Evolutionary conservation across 1,139 yeast species (phyloP), one percentile per base, ranked within the genome.

Genomic region (Geotrichum histeridarum): DNA sequence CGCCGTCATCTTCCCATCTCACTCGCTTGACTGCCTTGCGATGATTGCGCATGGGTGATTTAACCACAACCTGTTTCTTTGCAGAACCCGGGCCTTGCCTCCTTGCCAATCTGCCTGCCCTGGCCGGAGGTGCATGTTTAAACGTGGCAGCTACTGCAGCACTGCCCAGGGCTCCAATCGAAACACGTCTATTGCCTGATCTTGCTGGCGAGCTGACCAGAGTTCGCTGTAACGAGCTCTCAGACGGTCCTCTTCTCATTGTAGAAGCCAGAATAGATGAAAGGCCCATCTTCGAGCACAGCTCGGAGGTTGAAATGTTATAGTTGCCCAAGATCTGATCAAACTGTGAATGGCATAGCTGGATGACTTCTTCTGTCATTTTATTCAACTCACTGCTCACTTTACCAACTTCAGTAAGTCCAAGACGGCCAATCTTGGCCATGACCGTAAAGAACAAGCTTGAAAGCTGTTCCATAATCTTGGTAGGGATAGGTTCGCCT

Each of bases 1-100:
- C 48, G 32, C 46, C 48, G 37, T 54, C 62, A 43, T 63, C 66
- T 38, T 63, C 65, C 68, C 68, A 64, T 50, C 66, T 48, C 1
- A 64, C 67, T 31, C 66, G 54, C 45, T 63, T 64, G 4, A 61
- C 50, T 4, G 64, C 57, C 42, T 59, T 61, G n/a, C 60, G 56
- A 35, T 48, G 45, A 9, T 57, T 56, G 3, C 48, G 51, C 11
- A 54, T 51, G 1, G 66, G 64, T 0, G 65, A 62, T 4, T 60
- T 57, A 8, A 57, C 52, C 8, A 63, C 55, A 7, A 51, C 48
- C 15, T 48, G 50, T 14, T 51, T 51, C 48, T 35, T 39, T 30
- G 39, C 44, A 33, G 18, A 37, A 1, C 38, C 38, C 4, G 30
- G 43, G 31, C 30, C 18, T 31, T 36, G 48, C 37, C 15, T 42